phyloP scores from a whole-genome alignment of 306 rosid species.

The Gastrolobium bilobum region DNA sequence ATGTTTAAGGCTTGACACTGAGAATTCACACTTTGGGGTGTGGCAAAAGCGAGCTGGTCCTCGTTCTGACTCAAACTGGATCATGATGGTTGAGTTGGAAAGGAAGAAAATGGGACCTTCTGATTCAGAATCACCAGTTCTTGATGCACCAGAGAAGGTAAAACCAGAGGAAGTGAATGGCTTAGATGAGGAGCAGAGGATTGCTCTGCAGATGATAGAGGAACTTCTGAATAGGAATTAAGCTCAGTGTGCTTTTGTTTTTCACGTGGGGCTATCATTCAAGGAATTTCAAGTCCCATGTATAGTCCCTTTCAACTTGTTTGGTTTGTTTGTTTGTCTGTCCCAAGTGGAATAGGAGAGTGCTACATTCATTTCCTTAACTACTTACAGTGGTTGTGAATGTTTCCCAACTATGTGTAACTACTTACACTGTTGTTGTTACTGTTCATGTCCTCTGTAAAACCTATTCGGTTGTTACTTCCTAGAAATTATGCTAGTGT shows the following conservation, averaged over 20 bases:
- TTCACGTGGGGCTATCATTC: slow-evolving; percentile 44
- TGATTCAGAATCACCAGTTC: neutral
- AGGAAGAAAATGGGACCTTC: slow-evolving; percentile 28
- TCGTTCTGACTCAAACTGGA: slow-evolving; percentile 74
- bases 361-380: slow-evolving; percentile 38
- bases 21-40: slow-evolving; percentile 80
- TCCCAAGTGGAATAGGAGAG: slow-evolving; percentile 36
- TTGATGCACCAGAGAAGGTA: slow-evolving; percentile 29
- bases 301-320: slow-evolving; percentile 24
- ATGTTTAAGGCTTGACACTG: slow-evolving; percentile 83
- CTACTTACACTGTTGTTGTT: too few relatives aligned
- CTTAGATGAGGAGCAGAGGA: slow-evolving; percentile 65
- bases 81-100: slow-evolving; percentile 82
- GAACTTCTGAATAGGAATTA: slow-evolving; percentile 72
- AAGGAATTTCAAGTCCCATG: slow-evolving; percentile 32
- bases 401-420: neutral
- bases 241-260: neutral
- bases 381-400: neutral
- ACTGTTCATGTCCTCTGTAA: neutral
- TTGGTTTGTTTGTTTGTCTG: slow-evolving; percentile 42
- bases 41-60: slow-evolving; percentile 83
- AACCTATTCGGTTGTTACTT: neutral
- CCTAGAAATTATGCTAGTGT: too few relatives aligned
- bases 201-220: slow-evolving; percentile 84
- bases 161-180: slow-evolving; percentile 44